Percentiles rank a stretch among this genome's conserved stretches.
Evolutionary conservation across 2,329 filamentous ascomycete species (phyloP).

Genomic region (Dactylellina drechsleri): DNA sequence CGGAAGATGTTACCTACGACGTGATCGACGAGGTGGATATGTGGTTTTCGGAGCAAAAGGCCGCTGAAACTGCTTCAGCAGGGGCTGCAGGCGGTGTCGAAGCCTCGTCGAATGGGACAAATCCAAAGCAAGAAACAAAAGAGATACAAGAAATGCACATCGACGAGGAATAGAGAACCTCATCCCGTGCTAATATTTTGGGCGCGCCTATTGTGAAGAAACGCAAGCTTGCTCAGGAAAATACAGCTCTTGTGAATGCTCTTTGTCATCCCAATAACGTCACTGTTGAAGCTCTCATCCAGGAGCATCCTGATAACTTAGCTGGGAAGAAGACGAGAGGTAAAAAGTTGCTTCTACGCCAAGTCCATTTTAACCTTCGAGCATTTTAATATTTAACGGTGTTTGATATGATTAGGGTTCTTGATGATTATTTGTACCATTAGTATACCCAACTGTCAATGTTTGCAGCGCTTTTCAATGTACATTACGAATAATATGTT

Average conservation of each 20-base stretch:
- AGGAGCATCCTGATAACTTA: too few species aligned
- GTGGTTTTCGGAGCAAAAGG: conserved; percentile 73
- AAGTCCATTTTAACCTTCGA: not conserved
- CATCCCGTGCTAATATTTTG: too few species aligned
- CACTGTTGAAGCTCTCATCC: too few species aligned
- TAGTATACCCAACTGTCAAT: conserved; percentile 32
- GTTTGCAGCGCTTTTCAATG: conserved; percentile 5
- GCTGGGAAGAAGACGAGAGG: too few species aligned
- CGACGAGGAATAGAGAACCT: conserved; percentile 40
- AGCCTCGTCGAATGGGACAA: not conserved
- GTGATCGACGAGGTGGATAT: conserved; percentile 94
- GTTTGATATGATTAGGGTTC: not conserved
- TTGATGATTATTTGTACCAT: conserved; percentile 4
- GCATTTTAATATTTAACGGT: not conserved
- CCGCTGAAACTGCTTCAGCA: conserved; percentile 15
- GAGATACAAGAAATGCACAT: conserved; percentile 53
- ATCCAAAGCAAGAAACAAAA: conserved; percentile 40
- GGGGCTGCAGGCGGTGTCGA: conserved; percentile 10
- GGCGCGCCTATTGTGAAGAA: too few species aligned
- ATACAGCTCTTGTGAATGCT: too few species aligned
- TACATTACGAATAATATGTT: conserved; percentile 16
- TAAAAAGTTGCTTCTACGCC: not conserved
- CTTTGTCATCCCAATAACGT: too few species aligned
- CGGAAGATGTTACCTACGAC: conserved; percentile 92
- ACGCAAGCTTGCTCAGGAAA: too few species aligned